Evolutionary conservation across 2,329 filamentous ascomycete genomes (phyloP), one percentile per base, ranked within the genome.

Genomic region (Daldinia sp.): DNA sequence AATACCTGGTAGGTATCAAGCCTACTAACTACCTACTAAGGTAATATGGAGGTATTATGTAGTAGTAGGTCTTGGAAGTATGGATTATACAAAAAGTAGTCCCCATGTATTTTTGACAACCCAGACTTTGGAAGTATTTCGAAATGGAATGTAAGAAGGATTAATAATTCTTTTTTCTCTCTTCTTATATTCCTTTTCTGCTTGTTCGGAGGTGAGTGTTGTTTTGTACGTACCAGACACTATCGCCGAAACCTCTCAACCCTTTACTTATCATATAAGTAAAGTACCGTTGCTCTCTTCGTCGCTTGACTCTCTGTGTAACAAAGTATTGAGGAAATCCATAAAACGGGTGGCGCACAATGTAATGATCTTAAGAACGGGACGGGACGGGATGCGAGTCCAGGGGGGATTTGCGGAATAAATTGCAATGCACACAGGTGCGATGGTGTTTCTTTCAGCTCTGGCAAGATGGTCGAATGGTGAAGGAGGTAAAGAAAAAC

Each of bases 281-380:
- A 55, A 41, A 39, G 50, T 48, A 63, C 51, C 53, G 54, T 35
- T 53, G 46, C 41, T 56, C 20, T 63, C 46, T 58, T 60, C 59
- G 69, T 73, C 70, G 69, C 71, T 74, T 73, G 74, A 72, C 51
- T 62, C 33, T 68, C 42, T 56, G 70, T 70, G 72, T 69, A 65
- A 75, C 69, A 65, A 67, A 50, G 54, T 60, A 59, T 67, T 63
- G 63, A 54, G 39, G 42, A 61, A 63, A 61, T 41, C 56, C 55
- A 62, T 61, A 67, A 69, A 64, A 64, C 61, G 59, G 67, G 39
- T 56, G 60, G 62, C 20, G 70, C 60, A 70, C 73, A 68, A 74
- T 71, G 63, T 50, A 50, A 70, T 68, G 62, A 51, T 71, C 51
- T 69, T 65, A 59, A 70, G 42, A 48, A 56, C 56, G 63, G 53